A percentile compares a stretch with the other conserved stretches of the same genome.
Conservation (phyloP, 441 rosid species). For the Pelargonium citronellum region DNA sequence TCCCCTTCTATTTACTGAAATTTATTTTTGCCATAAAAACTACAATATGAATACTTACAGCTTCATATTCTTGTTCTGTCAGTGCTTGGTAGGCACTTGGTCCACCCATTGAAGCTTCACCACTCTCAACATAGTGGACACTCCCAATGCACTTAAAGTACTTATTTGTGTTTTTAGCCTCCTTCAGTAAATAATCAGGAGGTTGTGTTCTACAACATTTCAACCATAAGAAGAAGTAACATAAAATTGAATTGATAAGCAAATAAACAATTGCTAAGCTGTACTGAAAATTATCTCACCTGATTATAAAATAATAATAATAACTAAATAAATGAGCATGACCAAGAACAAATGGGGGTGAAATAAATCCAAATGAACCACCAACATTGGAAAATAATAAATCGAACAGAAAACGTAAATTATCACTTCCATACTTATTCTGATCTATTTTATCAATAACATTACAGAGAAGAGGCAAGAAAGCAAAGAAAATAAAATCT, state of each 20-base stretch:
- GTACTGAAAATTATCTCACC: slow-evolving; percentile 7
- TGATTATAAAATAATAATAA: not conserved
- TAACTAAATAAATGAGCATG: not conserved
- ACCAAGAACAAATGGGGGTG: not conserved
- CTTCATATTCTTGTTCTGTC: slow-evolving; percentile 86
- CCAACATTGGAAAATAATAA: not conserved
- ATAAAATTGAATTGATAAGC: slow-evolving; percentile 14
- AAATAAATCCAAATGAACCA: not conserved
- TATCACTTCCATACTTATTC: not conserved
- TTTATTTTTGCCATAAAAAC: slow-evolving; percentile 12
- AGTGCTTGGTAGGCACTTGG: slow-evolving; percentile 71
- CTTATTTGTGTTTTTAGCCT: slow-evolving; percentile 81
- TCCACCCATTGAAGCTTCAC: slow-evolving; percentile 47
- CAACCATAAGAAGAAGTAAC: slow-evolving; percentile 27
- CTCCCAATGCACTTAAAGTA: slow-evolving; percentile 87
- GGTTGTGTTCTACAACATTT: slow-evolving; percentile 75
- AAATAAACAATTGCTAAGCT: slow-evolving; percentile 8
- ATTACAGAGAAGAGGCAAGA: not conserved
- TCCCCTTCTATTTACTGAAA: not conserved
- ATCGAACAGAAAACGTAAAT: not conserved
- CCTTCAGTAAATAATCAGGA: slow-evolving; percentile 90
- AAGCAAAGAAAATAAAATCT: not conserved
- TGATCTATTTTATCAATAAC: not conserved
- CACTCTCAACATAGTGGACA: slow-evolving; percentile 60
- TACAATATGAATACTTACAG: slow-evolving; percentile 53